A percentile compares a stretch with the other conserved stretches of the same genome.
Conservation (phyloP, 1,284 basidiomycete genomes). For the Cutaneotrichosporon sp. region DNA sequence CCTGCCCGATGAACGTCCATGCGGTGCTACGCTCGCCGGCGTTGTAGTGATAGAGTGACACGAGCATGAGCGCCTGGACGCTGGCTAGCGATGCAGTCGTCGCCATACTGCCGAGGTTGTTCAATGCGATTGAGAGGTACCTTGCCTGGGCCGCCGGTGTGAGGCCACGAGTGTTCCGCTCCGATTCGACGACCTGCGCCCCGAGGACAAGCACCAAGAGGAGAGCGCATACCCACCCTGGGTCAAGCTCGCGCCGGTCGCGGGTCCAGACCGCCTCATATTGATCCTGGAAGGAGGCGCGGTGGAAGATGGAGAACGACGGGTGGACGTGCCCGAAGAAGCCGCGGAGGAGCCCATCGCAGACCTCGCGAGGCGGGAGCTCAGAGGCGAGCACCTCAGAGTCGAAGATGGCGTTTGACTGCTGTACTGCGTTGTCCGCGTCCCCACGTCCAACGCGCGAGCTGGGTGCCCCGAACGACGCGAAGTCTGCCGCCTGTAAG, state of each 20-base stretch:
- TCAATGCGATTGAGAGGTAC: slow-evolving; percentile 20
- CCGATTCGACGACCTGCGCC: slow-evolving; percentile 22
- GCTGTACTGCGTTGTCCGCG: neutral
- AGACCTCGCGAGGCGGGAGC: slow-evolving; percentile 11
- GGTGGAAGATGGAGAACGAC: slow-evolving; percentile 25
- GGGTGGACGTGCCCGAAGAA: slow-evolving; percentile 29
- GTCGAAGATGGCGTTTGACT: neutral
- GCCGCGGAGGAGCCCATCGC: slow-evolving; percentile 15
- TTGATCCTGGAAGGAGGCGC: slow-evolving; percentile 17
- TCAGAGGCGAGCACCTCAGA: neutral
- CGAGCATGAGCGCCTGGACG: slow-evolving; percentile 28
- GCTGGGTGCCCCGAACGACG: neutral
- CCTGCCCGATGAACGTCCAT: slow-evolving; percentile 27
- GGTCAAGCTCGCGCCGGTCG: neutral
- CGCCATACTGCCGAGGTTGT: slow-evolving; percentile 20
- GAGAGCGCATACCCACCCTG: slow-evolving; percentile 20
- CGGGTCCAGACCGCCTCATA: slow-evolving; percentile 12
- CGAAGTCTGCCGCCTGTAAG: slow-evolving; percentile 26
- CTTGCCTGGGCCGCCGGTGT: slow-evolving; percentile 6
- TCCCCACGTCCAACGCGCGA: neutral
- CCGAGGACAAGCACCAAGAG: slow-evolving; percentile 26
- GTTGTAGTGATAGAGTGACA: slow-evolving; percentile 31
- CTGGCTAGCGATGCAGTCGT: slow-evolving; percentile 22
- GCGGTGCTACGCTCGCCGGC: slow-evolving; percentile 29
- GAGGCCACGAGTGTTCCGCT: neutral